Evolutionary conservation across 441 rosid species (phyloP).

Genomic region (Erysimum cheiri): DNA sequence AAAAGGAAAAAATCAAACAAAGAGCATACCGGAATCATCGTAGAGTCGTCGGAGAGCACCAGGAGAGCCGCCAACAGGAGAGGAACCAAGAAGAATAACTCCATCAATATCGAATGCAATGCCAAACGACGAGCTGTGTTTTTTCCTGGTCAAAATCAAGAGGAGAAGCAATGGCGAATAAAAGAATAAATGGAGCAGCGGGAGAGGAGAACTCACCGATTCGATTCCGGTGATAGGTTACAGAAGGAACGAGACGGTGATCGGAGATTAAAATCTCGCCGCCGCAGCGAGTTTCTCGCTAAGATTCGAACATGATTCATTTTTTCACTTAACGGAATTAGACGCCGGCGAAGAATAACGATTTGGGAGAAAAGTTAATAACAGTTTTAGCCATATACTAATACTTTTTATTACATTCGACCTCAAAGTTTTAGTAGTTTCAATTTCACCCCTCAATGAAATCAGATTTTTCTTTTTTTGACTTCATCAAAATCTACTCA

Average conservation of each 20-base stretch:
- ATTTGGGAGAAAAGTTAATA: background rate
- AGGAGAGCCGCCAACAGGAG: conserved; percentile 73
- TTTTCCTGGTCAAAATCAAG: background rate
- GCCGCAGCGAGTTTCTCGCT: conserved; percentile 36
- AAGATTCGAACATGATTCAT: conserved; percentile 42
- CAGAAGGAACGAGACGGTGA: conserved; percentile 36
- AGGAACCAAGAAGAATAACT: conserved; percentile 67
- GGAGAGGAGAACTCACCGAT: conserved; percentile 34
- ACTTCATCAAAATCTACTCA: too few relatives aligned
- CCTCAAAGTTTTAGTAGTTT: background rate
- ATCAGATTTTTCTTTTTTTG: background rate
- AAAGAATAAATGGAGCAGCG: background rate
- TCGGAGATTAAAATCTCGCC: conserved; percentile 34
- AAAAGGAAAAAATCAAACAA: background rate
- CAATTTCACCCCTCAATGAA: background rate
- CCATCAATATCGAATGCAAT: conserved; percentile 86
- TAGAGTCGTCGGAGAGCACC: conserved; percentile 62
- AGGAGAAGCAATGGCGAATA: conserved; percentile 3
- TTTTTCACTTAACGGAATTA: background rate
- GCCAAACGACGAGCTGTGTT: conserved; percentile 59
- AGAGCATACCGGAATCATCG: conserved; percentile 50
- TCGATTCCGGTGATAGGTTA: conserved; percentile 33
- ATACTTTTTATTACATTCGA: background rate
- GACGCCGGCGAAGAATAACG: background rate
- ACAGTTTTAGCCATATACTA: background rate